phyloP scores from a whole-genome alignment of 2,329 filamentous ascomycete genomes.

The Xylariaceae sp. region DNA sequence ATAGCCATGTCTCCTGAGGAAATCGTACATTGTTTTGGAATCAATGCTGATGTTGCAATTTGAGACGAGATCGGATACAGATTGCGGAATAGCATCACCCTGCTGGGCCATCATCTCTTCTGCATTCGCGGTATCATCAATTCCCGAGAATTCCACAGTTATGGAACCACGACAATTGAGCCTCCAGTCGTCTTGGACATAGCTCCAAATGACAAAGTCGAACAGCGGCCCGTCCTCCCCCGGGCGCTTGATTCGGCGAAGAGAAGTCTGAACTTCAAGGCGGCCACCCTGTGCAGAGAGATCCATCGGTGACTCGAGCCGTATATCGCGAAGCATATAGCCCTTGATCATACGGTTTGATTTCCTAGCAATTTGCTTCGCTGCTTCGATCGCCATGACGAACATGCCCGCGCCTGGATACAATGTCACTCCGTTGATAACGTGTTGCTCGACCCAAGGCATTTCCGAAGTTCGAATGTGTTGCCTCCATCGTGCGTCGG shows the following conservation, averaged over 20 bases:
- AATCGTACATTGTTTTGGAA: too few relatives aligned
- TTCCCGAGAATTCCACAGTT: background rate
- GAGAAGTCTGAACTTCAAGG: constrained; percentile 14
- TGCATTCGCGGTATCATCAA: background rate
- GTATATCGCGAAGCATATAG: too few relatives aligned
- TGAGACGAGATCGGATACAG: too few relatives aligned
- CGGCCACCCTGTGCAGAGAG: background rate
- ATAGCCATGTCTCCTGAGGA: too few relatives aligned
- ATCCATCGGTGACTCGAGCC: background rate
- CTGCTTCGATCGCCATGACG: constrained; percentile 31
- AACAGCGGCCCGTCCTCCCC: background rate
- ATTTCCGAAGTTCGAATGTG: constrained; percentile 35
- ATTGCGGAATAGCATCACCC: too few relatives aligned
- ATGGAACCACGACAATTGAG: constrained; percentile 15
- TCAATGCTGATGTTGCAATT: too few relatives aligned
- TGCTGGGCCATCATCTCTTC: background rate
- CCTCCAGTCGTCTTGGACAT: background rate
- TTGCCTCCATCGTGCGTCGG: constrained; percentile 36
- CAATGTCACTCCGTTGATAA: constrained; percentile 28
- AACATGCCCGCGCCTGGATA: constrained; percentile 32
- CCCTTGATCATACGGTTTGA: too few relatives aligned
- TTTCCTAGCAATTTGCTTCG: constrained; percentile 2
- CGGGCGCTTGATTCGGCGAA: background rate
- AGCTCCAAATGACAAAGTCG: constrained; percentile 10
- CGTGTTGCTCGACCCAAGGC: constrained; percentile 41